Evolutionary conservation across 2,329 filamentous ascomycete genomes (phyloP), one percentile per base, ranked within the genome.

Genomic region (Fusarium torulosum): DNA sequence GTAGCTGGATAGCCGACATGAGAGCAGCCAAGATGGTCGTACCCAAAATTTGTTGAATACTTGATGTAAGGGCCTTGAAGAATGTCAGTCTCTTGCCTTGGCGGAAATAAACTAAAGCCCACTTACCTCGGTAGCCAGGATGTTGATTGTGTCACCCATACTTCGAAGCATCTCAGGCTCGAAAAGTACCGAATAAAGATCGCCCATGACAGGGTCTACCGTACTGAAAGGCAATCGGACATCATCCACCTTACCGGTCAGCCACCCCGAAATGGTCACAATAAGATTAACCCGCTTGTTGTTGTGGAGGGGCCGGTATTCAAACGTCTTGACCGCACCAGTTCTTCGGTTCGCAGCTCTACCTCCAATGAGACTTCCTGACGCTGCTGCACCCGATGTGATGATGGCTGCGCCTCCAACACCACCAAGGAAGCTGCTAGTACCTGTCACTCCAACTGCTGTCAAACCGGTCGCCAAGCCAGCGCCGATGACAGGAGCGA

Each of bases 71-170:
- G 73, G 96, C 96, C 92, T 63, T 95, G 42, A 5, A 25, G 10
- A 33, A 25, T 5, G 35, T 68, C 38, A 70, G 53, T 44, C 21
- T 33, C 17, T 4, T 14, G n/a, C 8, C 21, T 15, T 13, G 19
- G 31, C 13, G 3, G 17, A 7, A 29, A 20, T 20, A 15, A 27
- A 23, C 6, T 7, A 27, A 38, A 11, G 21, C 47, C 17, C 15
- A 87, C 86, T 80, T 80, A 95, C 93, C 88, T 99, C 96, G 33
- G 96, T 99, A 59, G 96, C 96, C 67, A 99, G 83, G 79, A 99
- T 98, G 74, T 97, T 97, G 74, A 99, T 98, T 44, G 96, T 99
- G 77, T 96, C 93, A 86, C 96, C 96, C 90, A 97, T 99, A 79
- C 93, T 97, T 72, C 89, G 91, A 75, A 99, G 86, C 94, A 99